Percentiles rank a stretch among this genome's conserved stretches.
These are phyloP conservation scores for Dictyostelium firmibasis DNA, from an alignment of 78 protist genomes.

Conservation along the genomic window DNA sequence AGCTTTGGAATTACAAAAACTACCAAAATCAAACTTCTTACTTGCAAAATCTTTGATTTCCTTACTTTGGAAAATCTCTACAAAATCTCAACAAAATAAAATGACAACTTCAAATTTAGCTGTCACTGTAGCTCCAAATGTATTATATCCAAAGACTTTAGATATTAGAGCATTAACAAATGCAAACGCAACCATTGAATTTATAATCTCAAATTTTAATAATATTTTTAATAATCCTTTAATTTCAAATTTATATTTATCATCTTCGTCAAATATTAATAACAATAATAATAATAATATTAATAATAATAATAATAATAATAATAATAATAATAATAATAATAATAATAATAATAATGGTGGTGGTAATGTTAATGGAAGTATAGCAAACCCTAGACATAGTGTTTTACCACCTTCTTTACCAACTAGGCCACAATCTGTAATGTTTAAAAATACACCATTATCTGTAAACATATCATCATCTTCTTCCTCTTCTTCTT, in stretches of 20 bases:
- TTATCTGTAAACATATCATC: background rate
- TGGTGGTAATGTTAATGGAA: background rate
- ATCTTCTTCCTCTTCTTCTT: no score
- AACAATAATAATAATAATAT: no score
- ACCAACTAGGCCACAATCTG: conserved; percentile 6
- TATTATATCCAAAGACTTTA: conserved; percentile 43
- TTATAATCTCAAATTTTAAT: conserved; percentile 31
- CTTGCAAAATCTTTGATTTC: background rate
- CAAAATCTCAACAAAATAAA: conserved; percentile 14
- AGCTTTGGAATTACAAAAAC: background rate
- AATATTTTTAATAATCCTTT: conserved; percentile 5
- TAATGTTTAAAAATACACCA: background rate
- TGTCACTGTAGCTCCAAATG: conserved; percentile 47
- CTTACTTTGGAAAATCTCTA: conserved; percentile 10
- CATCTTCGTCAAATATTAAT: background rate
- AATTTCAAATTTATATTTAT: background rate
- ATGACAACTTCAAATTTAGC: conserved; percentile 63
- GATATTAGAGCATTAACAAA: conserved; percentile 46
- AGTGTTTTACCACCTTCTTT: background rate
- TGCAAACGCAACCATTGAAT: conserved; percentile 51
- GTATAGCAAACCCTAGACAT: background rate
- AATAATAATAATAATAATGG: background rate
- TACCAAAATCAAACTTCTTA: conserved; percentile 15
- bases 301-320: no score
- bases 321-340: background rate